Conservation (phyloP, 192 early-diverging fungal genomes). For the Tieghemiomyces parasiticus region DNA sequence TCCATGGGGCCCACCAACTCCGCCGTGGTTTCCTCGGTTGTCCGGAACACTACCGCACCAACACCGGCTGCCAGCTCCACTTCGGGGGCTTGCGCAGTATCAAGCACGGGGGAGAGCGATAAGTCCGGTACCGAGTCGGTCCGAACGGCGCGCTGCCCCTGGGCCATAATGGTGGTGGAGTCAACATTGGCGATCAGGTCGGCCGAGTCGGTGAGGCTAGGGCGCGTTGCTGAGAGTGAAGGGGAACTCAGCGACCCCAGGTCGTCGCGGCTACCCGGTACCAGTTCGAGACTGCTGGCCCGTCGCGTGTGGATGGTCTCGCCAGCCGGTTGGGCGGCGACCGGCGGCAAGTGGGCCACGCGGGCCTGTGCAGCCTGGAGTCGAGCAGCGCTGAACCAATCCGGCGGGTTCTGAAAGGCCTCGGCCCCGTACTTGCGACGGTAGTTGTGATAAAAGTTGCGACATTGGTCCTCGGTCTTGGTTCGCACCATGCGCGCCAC, state of each 20-base stretch:
- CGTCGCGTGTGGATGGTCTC: neutral
- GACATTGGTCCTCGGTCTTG: constrained; percentile 64
- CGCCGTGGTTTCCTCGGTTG: neutral
- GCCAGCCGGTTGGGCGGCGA: no score
- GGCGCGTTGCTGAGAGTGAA: no score
- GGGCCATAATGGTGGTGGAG: no score
- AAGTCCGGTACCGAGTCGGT: no score
- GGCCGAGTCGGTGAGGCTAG: no score
- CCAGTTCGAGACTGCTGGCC: neutral
- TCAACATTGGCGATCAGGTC: no score
- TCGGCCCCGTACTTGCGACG: constrained; percentile 46
- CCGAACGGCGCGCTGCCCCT: no score
- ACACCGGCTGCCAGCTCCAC: neutral
- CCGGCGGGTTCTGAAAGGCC: constrained; percentile 19
- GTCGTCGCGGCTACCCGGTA: no score
- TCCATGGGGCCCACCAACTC: neutral
- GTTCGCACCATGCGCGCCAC: constrained; percentile 55
- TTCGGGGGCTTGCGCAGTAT: neutral
- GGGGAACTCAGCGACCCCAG: neutral
- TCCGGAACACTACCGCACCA: no score
- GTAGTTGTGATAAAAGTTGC: constrained; percentile 63
- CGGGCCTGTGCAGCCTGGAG: neutral
- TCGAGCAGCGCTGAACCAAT: neutral
- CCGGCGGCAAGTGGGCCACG: neutral
- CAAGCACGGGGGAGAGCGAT: neutral